A percentile compares a stretch with the other conserved stretches of the same genome.
These are phyloP conservation scores for Emericellopsis atlantica DNA, from an alignment of 2,329 filamentous ascomycete species.

Conservation along the genomic window DNA sequence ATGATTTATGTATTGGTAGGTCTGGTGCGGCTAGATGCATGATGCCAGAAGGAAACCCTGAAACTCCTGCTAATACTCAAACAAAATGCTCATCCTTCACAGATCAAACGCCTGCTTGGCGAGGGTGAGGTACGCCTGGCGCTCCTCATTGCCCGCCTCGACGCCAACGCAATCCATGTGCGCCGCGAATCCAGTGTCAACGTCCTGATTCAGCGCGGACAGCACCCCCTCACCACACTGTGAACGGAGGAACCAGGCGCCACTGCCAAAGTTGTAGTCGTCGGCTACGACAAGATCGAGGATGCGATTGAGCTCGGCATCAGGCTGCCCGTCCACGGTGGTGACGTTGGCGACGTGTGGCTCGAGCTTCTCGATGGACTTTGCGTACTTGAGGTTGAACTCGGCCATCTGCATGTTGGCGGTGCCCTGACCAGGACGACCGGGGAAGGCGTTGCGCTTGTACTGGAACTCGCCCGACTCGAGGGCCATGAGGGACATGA, in stretches of 20 bases:
- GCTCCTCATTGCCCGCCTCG: conserved; percentile 11
- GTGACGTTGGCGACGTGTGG: conserved; percentile 16
- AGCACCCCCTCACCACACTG: conserved; percentile 25
- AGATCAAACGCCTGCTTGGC: conserved; percentile 32
- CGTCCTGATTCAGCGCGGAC: conserved; percentile 17
- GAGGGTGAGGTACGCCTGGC: conserved; percentile 25
- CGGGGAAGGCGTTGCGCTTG: conserved; percentile 49
- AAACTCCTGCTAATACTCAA: too few species aligned
- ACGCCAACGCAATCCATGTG: conserved; percentile 38
- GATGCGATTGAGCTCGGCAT: conserved; percentile 22
- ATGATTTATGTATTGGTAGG: too few species aligned
- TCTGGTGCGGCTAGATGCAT: too few species aligned
- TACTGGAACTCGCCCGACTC: conserved; percentile 60
- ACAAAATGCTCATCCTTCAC: too few species aligned
- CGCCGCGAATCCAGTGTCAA: conserved; percentile 25
- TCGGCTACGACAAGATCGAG: conserved; percentile 32
- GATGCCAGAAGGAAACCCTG: too few species aligned
- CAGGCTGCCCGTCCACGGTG: conserved; percentile 11
- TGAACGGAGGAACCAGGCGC: conserved; percentile 35
- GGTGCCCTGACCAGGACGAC: conserved; percentile 58
- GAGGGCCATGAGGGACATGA: conserved; percentile 58
- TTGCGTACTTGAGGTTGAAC: conserved; percentile 35
- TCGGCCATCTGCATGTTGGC: conserved; percentile 36
- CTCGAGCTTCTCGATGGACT: conserved; percentile 23
- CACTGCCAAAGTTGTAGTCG: conserved; percentile 40